Conservation (phyloP, 2,329 filamentous ascomycete genomes). For the Dendrostoma leiphaemia region DNA sequence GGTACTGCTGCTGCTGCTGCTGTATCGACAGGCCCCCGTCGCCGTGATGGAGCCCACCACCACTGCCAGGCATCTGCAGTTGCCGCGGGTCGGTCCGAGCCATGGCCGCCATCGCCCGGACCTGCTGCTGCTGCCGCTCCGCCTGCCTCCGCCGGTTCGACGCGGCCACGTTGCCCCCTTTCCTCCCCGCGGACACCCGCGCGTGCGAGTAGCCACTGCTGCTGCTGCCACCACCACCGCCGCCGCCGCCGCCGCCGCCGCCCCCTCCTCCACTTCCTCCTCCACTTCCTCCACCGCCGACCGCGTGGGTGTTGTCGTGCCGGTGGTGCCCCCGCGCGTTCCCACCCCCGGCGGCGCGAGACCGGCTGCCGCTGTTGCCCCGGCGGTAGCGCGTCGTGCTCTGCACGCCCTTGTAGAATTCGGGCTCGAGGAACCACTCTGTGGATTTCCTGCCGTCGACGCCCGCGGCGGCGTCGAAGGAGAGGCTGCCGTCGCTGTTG, state of each 20-base stretch:
- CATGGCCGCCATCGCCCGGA: neutral
- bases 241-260: conserved; percentile 21
- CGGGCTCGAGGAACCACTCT: conserved; percentile 75
- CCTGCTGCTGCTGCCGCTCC: conserved; percentile 9
- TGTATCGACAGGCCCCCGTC: no score
- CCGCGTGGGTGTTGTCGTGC: no score
- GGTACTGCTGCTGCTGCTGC: conserved; percentile 12
- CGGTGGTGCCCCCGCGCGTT: conserved; percentile 16
- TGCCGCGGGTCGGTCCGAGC: neutral
- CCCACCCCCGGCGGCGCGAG: neutral
- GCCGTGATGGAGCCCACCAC: no score
- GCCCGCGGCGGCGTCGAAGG: conserved; percentile 3
- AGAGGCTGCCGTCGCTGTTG: conserved; percentile 13
- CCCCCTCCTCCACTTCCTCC: neutral
- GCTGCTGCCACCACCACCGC: conserved; percentile 1
- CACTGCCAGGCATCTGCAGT: neutral
- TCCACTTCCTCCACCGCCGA: conserved; percentile 2
- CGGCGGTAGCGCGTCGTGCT: conserved; percentile 81
- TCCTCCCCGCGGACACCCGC: conserved; percentile 26
- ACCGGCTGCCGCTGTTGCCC: conserved; percentile 28
- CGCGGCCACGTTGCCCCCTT: conserved; percentile 26
- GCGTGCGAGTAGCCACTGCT: conserved; percentile 18
- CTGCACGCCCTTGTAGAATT: conserved; percentile 69
- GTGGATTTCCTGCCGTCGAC: conserved; percentile 61
- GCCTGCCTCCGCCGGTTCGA: conserved; percentile 21